Evolutionary conservation across 306 rosid species (phyloP).

Genomic region (Cotoneaster glaucophyllus): DNA sequence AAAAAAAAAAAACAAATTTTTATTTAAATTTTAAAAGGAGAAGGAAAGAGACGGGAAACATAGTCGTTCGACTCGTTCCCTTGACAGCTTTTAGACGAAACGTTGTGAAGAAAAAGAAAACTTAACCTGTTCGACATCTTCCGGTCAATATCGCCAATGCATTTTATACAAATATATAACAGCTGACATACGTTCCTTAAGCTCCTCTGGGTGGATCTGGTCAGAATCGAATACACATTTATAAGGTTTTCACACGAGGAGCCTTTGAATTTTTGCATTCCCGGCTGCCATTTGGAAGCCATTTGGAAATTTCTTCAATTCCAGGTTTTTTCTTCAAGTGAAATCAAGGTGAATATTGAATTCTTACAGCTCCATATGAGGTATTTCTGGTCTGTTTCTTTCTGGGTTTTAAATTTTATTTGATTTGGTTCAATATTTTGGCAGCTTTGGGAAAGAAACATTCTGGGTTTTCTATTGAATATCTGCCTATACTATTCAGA

Average conservation of each 20-base stretch:
- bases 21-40: no score
- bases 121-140: slow-evolving; percentile 6
- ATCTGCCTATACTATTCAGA: slow-evolving; percentile 1
- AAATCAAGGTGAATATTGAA: slow-evolving; percentile 12
- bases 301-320: not conserved
- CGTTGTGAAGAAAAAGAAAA: not conserved
- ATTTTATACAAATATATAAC: not conserved
- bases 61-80: not conserved
- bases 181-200: slow-evolving; percentile 6
- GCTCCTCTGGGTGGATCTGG: slow-evolving; percentile 49
- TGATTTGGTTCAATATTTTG: slow-evolving; percentile 22
- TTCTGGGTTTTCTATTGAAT: slow-evolving; percentile 6
- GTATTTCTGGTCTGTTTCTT: not conserved
- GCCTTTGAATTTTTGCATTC: slow-evolving; percentile 14
- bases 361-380: slow-evolving; percentile 15
- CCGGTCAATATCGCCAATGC: slow-evolving; percentile 26
- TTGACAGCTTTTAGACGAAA: slow-evolving; percentile 17
- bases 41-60: not conserved
- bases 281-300: not conserved
- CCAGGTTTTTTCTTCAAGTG: not conserved
- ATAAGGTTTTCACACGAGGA: slow-evolving; percentile 12
- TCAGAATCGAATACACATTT: slow-evolving; percentile 13
- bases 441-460: slow-evolving; percentile 3
- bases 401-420: slow-evolving; percentile 3
- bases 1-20: no score